Evolutionary conservation across 1,139 yeast genomes (phyloP).

Genomic region (Arxiozyma heterogenica): DNA sequence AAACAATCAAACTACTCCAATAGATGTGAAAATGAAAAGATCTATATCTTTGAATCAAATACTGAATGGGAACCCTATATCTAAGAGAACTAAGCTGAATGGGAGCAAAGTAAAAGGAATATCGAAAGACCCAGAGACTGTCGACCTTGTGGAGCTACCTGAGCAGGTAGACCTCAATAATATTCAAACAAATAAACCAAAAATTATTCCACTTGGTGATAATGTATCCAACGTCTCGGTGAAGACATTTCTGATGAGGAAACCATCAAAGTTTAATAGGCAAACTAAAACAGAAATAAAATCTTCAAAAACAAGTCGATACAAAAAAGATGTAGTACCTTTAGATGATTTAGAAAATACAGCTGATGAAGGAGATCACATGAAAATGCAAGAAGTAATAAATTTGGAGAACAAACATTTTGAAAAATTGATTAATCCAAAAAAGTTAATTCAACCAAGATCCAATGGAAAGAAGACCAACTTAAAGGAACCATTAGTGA

Average conservation of each 20-base stretch:
- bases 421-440: slow-evolving; percentile 7
- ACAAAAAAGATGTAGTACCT: not conserved
- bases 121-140: not conserved
- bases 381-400: not conserved
- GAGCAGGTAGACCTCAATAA: not conserved
- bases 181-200: slow-evolving; percentile 5
- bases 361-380: not conserved
- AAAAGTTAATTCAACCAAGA: slow-evolving; percentile 5
- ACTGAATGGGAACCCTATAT: slow-evolving; percentile 1
- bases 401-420: slow-evolving; percentile 4
- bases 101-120: not conserved
- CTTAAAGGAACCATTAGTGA: slow-evolving; percentile 14
- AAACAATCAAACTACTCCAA: not conserved
- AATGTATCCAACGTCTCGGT: slow-evolving; percentile 12
- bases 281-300: slow-evolving; percentile 1
- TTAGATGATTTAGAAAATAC: slow-evolving; percentile 4
- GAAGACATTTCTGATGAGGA: slow-evolving; percentile 15
- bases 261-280: slow-evolving; percentile 4
- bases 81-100: not conserved
- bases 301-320: not conserved
- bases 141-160: not conserved
- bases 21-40: not conserved
- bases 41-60: slow-evolving; percentile 3
- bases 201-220: slow-evolving; percentile 8
- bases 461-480: slow-evolving; percentile 14